Percentiles rank a stretch among this genome's conserved stretches.
Evolutionary conservation across 495 filamentous ascomycete genomes (phyloP).

Genomic region (Penicillium diatomitis): DNA sequence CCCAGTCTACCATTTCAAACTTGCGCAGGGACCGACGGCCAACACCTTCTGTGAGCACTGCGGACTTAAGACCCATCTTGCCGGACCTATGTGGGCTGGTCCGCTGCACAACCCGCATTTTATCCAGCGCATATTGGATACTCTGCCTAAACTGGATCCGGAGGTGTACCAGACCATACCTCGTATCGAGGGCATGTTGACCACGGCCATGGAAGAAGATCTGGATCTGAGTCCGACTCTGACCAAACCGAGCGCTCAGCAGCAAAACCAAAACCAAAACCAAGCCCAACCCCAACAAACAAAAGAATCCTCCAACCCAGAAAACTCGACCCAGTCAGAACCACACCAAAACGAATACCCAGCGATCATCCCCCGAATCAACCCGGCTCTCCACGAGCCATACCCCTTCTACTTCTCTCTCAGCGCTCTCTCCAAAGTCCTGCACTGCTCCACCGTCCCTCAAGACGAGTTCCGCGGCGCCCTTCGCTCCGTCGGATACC

Average conservation of each 20-base stretch:
- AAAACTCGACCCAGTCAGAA: too few relatives aligned
- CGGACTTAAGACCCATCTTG: slow-evolving; percentile 73
- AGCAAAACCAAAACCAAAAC: background rate
- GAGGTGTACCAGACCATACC: slow-evolving; percentile 66
- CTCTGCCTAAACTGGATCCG: slow-evolving; percentile 50
- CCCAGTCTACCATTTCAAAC: slow-evolving; percentile 62
- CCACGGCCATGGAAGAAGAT: slow-evolving; percentile 72
- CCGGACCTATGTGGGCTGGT: slow-evolving; percentile 91
- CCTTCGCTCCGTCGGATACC: slow-evolving; percentile 68
- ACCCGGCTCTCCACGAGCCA: slow-evolving; percentile 50
- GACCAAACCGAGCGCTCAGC: background rate
- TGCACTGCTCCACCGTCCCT: slow-evolving; percentile 69
- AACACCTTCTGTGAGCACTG: slow-evolving; percentile 67
- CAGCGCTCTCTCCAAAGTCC: slow-evolving; percentile 54
- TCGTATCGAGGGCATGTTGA: slow-evolving; percentile 86
- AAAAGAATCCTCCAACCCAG: too few relatives aligned
- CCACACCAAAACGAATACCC: slow-evolving; percentile 11
- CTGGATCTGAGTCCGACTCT: slow-evolving; percentile 19
- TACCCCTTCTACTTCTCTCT: slow-evolving; percentile 87
- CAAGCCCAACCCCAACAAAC: too few relatives aligned
- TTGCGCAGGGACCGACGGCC: slow-evolving; percentile 58
- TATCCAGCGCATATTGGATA: slow-evolving; percentile 62
- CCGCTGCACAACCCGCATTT: slow-evolving; percentile 77
- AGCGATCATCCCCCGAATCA: slow-evolving; percentile 30
- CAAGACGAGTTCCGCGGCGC: slow-evolving; percentile 70